phyloP scores from a whole-genome alignment of 108 stramenopile genomes.

The Stephanodiscus minutulus region DNA sequence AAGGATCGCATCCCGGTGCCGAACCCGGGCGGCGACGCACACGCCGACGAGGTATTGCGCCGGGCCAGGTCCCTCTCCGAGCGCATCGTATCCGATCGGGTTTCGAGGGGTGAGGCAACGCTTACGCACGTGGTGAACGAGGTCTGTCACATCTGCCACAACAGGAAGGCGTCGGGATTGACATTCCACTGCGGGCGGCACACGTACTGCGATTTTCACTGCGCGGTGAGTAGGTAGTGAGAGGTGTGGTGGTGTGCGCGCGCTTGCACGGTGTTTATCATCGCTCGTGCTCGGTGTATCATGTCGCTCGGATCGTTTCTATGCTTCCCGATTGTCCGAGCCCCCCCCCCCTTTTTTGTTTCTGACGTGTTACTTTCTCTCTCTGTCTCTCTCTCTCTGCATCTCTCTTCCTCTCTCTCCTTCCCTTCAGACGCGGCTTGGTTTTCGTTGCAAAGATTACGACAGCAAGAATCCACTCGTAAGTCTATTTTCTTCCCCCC shows the following conservation, averaged over 20 bases:
- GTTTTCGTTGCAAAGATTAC: constrained; percentile 36
- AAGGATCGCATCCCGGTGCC: constrained; percentile 25
- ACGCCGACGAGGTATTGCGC: constrained; percentile 35
- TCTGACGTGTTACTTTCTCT: background rate
- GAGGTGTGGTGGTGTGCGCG: too few species aligned
- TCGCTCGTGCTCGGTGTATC: too few species aligned
- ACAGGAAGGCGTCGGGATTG: constrained; percentile 31
- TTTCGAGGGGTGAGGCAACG: constrained; percentile 8
- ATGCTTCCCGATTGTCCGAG: background rate
- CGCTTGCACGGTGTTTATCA: too few species aligned
- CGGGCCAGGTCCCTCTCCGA: constrained; percentile 19
- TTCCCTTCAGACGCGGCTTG: constrained; percentile 18
- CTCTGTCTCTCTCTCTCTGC: background rate
- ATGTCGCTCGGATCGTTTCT: background rate
- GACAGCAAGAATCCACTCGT: constrained; percentile 30
- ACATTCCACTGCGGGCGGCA: constrained; percentile 65
- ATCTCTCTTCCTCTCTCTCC: background rate
- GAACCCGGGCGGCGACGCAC: constrained; percentile 12
- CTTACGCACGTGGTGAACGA: constrained; percentile 26
- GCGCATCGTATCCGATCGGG: too few species aligned
- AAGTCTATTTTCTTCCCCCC: background rate
- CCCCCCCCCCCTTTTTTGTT: background rate
- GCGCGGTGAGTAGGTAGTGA: constrained; percentile 53
- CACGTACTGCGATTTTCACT: constrained; percentile 61
- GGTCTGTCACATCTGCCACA: constrained; percentile 75